These are phyloP conservation scores for Aspergillus brasiliensis DNA, from an alignment of 2,329 filamentous ascomycete genomes.

Conservation along the genomic window DNA sequence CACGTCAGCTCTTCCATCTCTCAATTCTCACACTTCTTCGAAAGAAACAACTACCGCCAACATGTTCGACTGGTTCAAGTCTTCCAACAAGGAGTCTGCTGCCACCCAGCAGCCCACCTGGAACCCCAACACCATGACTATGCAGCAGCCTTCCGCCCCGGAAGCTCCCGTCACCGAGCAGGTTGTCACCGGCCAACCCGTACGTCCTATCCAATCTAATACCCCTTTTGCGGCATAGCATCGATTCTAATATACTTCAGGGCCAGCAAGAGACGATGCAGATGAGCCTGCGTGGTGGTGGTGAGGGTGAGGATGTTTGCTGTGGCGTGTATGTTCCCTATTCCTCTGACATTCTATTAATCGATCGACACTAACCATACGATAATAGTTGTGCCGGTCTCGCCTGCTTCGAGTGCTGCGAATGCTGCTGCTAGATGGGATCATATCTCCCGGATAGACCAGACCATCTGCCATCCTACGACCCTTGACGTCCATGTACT, in stretches of 20 bases:
- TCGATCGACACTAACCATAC: neutral
- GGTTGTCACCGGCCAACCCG: slow-evolving; percentile 21
- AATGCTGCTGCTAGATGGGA: slow-evolving; percentile 23
- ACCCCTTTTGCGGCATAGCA: neutral
- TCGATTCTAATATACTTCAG: neutral
- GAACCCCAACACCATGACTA: slow-evolving; percentile 25
- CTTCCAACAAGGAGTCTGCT: slow-evolving; percentile 21
- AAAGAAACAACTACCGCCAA: neutral
- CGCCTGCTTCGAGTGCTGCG: slow-evolving; percentile 22
- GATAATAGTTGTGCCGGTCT: slow-evolving; percentile 23
- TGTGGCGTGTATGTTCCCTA: slow-evolving; percentile 25
- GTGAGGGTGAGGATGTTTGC: slow-evolving; percentile 23
- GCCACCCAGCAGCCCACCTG: slow-evolving; percentile 18
- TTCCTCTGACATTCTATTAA: neutral
- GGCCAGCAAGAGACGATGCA: slow-evolving; percentile 16
- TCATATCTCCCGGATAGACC: too few relatives aligned
- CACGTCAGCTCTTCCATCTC: neutral
- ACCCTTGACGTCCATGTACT: neutral
- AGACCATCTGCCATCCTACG: too few relatives aligned
- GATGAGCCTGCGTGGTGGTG: slow-evolving; percentile 26
- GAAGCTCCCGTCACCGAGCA: slow-evolving; percentile 21
- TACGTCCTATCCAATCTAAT: slow-evolving; percentile 9
- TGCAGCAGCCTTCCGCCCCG: slow-evolving; percentile 25
- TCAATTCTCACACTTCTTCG: neutral
- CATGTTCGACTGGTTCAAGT: slow-evolving; percentile 26